Base-by-base conservation (phyloP, 441 rosid genomes). In the Iberis amara region DNA sequence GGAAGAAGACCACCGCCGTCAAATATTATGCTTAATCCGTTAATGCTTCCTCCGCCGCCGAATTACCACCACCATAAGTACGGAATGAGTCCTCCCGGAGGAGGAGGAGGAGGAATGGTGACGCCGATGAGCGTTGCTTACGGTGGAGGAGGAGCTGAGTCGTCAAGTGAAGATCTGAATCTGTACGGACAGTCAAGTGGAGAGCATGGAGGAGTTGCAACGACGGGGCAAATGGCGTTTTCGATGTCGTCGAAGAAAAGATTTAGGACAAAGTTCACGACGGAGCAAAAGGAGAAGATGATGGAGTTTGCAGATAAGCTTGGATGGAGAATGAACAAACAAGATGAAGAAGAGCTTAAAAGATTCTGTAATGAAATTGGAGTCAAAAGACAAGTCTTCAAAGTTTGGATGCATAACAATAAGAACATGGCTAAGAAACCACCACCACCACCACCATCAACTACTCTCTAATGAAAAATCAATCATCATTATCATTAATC, bases 341-440 rank as follows among this genome's bases (percentile, higher is more conserved):
- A 79, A 63, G 87, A 83, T 1, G 98, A 85, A 5, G 94, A 82
- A 9, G 79, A 80, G 53, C 72, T 91, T 6, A 76, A 79, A 33
- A 77, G 75, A 43, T 82, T 91, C 59, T 91, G 98, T 18, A 64
- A 62, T 4, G 95, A 83, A 53, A 76, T 70, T 52, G 95, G 95
- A 6, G 86, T 91, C 10, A 81, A 68, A 59, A 81, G 96, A 59
- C 87, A 77, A 58, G 96, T 85, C 21, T 83, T 91, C 66, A 88
- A 88, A 70, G 98, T 91, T 7, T 91, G 98, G 98, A 91, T 91
- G 98, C 96, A 91, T 51, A 91, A 91, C 65, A 91, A 91, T 66
- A 91, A 91, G 85, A 83, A 61, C 62, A 72, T 59, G 59, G 67
- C 69, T 27, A 84, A 68, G 82, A 86, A 81, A 70, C 73, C 79